Evolutionary conservation across 345 rosid genomes (phyloP), one percentile per base, ranked within the genome.

Genomic region (Gossypium australe): DNA sequence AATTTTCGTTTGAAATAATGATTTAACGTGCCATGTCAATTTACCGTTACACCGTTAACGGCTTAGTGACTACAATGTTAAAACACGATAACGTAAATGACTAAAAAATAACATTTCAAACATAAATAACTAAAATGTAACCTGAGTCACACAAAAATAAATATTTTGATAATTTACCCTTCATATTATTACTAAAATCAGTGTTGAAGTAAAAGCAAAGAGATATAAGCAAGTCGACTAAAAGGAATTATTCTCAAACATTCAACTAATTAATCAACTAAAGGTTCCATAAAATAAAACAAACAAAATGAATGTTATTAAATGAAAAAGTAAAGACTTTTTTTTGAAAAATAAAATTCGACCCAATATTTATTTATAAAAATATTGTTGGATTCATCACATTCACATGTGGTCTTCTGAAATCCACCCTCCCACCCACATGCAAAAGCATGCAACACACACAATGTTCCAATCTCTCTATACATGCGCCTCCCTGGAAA

Each of bases 331-430:
- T n/a, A 20, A 45, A 20, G 9, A 52, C 17, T 12, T 51, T 16
- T 13, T 11, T 3, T 11, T 11, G 13, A 48, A 27, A 41, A 13
- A 57, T 49, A 10, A 56, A 7, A 60, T 11, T 14, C 74, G 80
- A 75, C 73, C 48, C 66, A 34, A 62, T 9, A 9, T 12, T 22
- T 22, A 57, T 57, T 57, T 10, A 22, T 57, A 22, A 20, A 10
- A 57, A 56, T 0, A 16, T n/a, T 7, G 60, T 16, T 20, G 67
- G 11, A 5, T 34, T 34, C 27, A 8, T 56, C 10, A 20, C 60
- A 56, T 56, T 20, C 29, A 10, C 81, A 83, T 76, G 88, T 78
- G 86, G 80, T 59, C n/a, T 52, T 81, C 86, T 83, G 80, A 41
- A 29, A 57, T 53, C 76, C 13, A 10, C 72, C 67, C 5, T 51